Evolutionary conservation across 2,329 filamentous ascomycete genomes (phyloP).

Genomic region (Pseudogymnoascus sp.): DNA sequence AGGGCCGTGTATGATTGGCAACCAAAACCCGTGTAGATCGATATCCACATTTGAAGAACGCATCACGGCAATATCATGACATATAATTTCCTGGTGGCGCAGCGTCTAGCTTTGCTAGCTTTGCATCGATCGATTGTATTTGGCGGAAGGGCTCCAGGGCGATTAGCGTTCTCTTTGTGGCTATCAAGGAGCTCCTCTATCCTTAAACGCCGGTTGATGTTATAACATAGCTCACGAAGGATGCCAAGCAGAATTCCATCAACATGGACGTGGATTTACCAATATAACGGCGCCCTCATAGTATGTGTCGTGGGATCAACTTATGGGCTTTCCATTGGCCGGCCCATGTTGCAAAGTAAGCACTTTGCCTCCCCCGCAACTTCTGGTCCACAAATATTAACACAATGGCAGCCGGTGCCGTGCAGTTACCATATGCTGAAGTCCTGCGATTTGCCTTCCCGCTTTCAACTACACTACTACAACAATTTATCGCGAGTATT

Average conservation of each 20-base stretch:
- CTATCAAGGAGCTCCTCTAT: background rate
- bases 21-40: background rate
- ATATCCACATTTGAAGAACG: background rate
- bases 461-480: background rate
- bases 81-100: background rate
- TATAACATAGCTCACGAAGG: background rate
- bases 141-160: background rate
- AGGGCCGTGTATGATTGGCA: background rate
- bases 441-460: constrained; percentile 5
- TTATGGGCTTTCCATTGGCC: background rate
- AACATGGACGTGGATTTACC: background rate
- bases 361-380: background rate
- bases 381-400: background rate
- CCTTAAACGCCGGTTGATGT: background rate
- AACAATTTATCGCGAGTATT: background rate
- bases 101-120: background rate
- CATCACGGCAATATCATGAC: background rate
- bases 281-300: background rate
- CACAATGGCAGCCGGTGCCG: background rate
- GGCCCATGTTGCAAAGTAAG: background rate
- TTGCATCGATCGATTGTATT: background rate
- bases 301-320: background rate
- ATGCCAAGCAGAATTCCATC: background rate
- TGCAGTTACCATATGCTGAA: background rate
- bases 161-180: background rate